Evolutionary conservation across 352 stramenopile genomes (phyloP), one percentile per base, ranked within the genome.

Genomic region (Thraustochytrium striatum): DNA sequence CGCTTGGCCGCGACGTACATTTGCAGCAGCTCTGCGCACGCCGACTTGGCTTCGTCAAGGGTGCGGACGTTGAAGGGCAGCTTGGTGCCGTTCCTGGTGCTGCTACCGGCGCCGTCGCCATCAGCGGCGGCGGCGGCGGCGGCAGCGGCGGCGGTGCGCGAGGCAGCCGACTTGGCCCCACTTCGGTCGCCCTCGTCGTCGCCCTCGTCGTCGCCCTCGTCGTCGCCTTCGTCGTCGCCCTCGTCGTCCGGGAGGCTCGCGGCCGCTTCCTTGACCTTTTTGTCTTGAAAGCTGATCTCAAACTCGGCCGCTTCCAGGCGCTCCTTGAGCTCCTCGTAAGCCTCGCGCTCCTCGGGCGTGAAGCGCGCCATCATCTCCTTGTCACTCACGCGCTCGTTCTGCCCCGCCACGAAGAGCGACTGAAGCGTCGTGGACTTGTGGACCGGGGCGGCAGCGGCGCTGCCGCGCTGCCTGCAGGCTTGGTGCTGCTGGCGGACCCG

Each of bases 261-360:
- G 13, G 65, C 65, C 35, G 65, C 65, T 3, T 61, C 65, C 47
- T 75, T 11, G 65, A 9, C 43, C 50, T 75, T 30, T 43, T 75
- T 75, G 11, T 75, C 52, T 25, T 75, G 65, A n/a, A 75, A 75
- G 44, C n/a, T 44, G 52, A 75, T 75, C 25, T 75, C 65, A 7
- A 55, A 75, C 25, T 75, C 65, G 61, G 39, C 41, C 8, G 65
- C 65, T 28, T 75, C 65, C 8, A 75, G 52, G 16, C 65, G 44
- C n/a, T 75, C 19, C n/a, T 75, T 28, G 25, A 75, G 39, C 47
- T 75, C 65, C 30, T 50, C 59, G 3, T 53, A 16, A n/a, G 59
- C 59, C n/a, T 70, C 59, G 28, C 25, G 21, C 44, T 69, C 58
- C 38, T 69, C 58, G 58, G 59, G 59, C 13, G 59, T 70, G 35